Base-by-base conservation (phyloP, 805 yeast species). In the Tetrapisispora pingtungensis region DNA sequence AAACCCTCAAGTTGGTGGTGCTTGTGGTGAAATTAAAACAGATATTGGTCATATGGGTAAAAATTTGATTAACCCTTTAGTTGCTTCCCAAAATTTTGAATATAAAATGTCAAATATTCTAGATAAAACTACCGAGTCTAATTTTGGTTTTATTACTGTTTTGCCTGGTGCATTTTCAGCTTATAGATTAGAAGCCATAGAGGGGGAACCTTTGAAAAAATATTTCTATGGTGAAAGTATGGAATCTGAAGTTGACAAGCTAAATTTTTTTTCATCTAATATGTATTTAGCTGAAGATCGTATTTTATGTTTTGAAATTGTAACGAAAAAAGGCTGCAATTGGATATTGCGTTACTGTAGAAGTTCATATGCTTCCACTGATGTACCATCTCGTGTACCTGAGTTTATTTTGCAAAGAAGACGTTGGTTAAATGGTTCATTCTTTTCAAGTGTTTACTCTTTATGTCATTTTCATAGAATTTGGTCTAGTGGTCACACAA, bases 201-300 rank as follows among this genome's bases (percentile, higher is more conserved):
- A 78, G 49, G 96, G 96, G 6, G 75, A 76, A 34, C 98, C 98
- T 3, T 66, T 90, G 47, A 86, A 81, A 47, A 85, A 87, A 61
- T 90, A 90, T 61, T 82, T 93, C 65, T 85, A 87, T 63, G 97
- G 97, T 52, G 97, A 90, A 63, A 82, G 80, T 46, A 70, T 89
- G 50, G 72, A 68, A 46, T 81, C 80, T 46, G 72, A 68, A 48
- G 81, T 80, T 46, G 69, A 70, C 27, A 76, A 78, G 36, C 76
- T 80, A 30, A 95, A 96, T 36, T 80, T 90, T 42, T 93, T 90
- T 70, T 85, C 90, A 33, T 83, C 96, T 3, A 90, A 90, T 62
- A 90, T 93, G 97, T 93, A 89, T 64, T 73, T 90, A 45, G 98
- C 98, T 7, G 97, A 90, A 66, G 98, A 93, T 66, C 77, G 97